phyloP scores from a whole-genome alignment of 768 basidiomycete genomes.

The Gyrodon lividus region DNA sequence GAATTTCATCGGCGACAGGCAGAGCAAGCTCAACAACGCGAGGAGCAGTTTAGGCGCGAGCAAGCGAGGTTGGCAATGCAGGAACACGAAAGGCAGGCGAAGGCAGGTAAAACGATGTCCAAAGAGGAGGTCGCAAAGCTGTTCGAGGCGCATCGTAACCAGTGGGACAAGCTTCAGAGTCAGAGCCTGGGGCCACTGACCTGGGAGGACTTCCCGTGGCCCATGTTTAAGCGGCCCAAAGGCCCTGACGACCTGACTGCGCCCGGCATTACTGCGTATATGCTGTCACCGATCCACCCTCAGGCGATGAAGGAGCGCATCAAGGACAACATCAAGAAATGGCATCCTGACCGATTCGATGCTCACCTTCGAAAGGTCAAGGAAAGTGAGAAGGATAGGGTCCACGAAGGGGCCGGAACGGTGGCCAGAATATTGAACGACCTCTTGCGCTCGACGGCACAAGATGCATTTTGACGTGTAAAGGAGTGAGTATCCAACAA shows the following conservation, averaged over 20 bases:
- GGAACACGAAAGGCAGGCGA: constrained; percentile 44
- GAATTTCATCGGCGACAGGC: constrained; percentile 66
- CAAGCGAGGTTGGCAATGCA: constrained; percentile 59
- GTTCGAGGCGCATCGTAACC: constrained; percentile 60
- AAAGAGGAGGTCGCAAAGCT: constrained; percentile 56
- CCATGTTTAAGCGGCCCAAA: constrained; percentile 56
- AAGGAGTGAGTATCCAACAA: constrained; percentile 25
- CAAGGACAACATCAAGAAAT: constrained; percentile 70
- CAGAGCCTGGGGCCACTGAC: constrained; percentile 37
- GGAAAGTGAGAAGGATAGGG: constrained; percentile 61
- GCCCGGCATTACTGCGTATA: constrained; percentile 55
- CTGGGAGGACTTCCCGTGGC: constrained; percentile 78
- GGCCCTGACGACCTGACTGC: constrained; percentile 62
- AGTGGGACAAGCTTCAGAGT: constrained; percentile 50
- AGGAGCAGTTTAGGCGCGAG: constrained; percentile 67
- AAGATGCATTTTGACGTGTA: constrained; percentile 35
- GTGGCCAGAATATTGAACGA: constrained; percentile 74
- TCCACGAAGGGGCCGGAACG: constrained; percentile 68
- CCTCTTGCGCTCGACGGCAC: constrained; percentile 53
- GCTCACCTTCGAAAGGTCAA: constrained; percentile 63
- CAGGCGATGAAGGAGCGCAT: constrained; percentile 64
- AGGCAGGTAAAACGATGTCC: constrained; percentile 45
- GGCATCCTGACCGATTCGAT: constrained; percentile 86
- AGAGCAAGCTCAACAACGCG: constrained; percentile 61
- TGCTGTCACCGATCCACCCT: constrained; percentile 56